These are phyloP conservation scores for Clitoria ternatea DNA, from an alignment of 306 rosid genomes.

Conservation along the genomic window DNA sequence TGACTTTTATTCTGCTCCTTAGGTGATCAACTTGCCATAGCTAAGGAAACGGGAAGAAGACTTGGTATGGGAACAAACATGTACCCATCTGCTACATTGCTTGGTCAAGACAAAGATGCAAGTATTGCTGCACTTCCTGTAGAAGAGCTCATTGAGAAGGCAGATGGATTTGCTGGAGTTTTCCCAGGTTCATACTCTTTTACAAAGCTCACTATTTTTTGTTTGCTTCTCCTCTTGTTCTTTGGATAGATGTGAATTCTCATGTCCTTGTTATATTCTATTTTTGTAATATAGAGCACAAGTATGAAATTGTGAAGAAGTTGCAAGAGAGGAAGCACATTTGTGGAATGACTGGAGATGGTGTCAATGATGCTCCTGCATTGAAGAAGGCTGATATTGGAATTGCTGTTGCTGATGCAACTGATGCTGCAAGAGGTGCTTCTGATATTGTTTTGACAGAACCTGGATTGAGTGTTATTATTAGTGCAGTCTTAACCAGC, in stretches of 20 bases:
- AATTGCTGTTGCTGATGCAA: conserved; percentile 98
- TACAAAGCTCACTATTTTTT: background rate
- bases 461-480: conserved; percentile 97
- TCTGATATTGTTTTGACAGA: conserved; percentile 96
- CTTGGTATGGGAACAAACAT: conserved; percentile 99
- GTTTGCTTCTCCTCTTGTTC: background rate
- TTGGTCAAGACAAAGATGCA: conserved; percentile 84
- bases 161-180: conserved; percentile 99
- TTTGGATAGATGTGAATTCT: background rate
- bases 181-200: conserved; percentile 69
- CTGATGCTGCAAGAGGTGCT: conserved; percentile 97
- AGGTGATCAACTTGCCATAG: conserved; percentile 99
- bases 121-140: conserved; percentile 82
- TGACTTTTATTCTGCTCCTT: background rate
- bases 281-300: conserved; percentile 57
- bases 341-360: conserved; percentile 99
- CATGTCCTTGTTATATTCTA: background rate
- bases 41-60: conserved; percentile 93
- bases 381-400: conserved; percentile 96
- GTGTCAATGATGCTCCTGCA: conserved; percentile 99
- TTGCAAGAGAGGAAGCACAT: conserved; percentile 96
- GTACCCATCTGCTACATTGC: conserved; percentile 94
- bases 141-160: conserved; percentile 90
- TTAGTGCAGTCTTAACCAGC: conserved; percentile 96
- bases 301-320: conserved; percentile 93